These are phyloP conservation scores for Russula virescens DNA, from an alignment of 768 basidiomycete genomes.

Conservation along the genomic window DNA sequence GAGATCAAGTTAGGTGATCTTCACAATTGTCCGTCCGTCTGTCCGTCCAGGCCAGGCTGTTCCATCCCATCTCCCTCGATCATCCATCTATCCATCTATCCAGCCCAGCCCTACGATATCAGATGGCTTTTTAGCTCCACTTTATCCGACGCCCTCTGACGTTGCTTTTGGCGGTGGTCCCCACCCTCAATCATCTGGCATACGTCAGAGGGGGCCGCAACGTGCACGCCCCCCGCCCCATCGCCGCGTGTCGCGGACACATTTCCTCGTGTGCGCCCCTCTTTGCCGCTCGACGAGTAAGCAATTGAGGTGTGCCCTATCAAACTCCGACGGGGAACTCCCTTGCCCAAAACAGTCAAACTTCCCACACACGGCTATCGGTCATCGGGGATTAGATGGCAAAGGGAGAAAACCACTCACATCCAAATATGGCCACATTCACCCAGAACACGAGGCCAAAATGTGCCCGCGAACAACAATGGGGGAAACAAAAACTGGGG, in stretches of 20 bases:
- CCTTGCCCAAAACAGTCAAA: background rate
- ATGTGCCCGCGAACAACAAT: background rate
- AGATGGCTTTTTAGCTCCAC: background rate
- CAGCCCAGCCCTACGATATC: no score
- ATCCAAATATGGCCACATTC: background rate
- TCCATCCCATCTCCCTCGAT: background rate
- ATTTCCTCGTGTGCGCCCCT: slow-evolving; percentile 6
- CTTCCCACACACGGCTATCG: background rate
- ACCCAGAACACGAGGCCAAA: slow-evolving; percentile 9
- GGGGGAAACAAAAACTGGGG: background rate
- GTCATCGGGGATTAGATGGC: slow-evolving; percentile 12
- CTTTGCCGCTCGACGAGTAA: background rate
- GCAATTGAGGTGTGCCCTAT: background rate
- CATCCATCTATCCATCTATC: background rate
- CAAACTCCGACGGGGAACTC: slow-evolving; percentile 5
- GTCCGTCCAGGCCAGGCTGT: background rate
- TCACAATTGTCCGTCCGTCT: background rate
- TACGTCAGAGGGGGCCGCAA: slow-evolving; percentile 1
- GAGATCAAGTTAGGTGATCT: background rate
- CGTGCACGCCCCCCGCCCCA: background rate
- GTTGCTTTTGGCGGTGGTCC: background rate
- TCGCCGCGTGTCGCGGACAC: background rate
- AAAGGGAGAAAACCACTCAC: background rate
- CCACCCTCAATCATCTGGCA: background rate
- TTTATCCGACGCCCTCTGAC: background rate